phyloP scores from a whole-genome alignment of 1,284 basidiomycete genomes.

The Tranzscheliella williamsii region DNA sequence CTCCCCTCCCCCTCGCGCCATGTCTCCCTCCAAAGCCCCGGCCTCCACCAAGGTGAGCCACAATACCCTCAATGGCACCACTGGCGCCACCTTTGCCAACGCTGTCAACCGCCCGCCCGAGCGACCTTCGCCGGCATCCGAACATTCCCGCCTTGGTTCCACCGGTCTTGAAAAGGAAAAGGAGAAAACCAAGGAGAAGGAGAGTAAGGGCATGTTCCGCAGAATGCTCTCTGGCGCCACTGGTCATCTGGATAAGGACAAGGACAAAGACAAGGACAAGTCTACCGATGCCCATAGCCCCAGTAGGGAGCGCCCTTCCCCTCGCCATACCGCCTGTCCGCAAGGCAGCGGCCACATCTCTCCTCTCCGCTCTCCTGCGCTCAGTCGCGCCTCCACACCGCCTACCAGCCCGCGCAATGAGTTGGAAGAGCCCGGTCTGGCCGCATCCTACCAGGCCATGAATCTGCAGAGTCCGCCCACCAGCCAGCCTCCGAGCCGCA shows the following conservation, averaged over 20 bases:
- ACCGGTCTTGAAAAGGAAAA: constrained; percentile 1
- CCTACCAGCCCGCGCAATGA: constrained; percentile 45
- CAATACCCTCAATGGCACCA: constrained; percentile 14
- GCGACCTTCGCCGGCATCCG: neutral
- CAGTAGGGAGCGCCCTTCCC: constrained; percentile 23
- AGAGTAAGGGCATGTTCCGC: constrained; percentile 51
- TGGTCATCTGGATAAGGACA: constrained; percentile 24
- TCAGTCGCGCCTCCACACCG: constrained; percentile 36
- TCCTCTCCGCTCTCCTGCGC: constrained; percentile 33
- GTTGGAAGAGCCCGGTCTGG: constrained; percentile 31
- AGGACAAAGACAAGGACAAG: constrained; percentile 2
- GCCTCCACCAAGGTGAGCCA: constrained; percentile 41
- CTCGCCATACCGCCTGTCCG: constrained; percentile 17
- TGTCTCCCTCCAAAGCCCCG: constrained; percentile 43
- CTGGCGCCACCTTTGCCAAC: constrained; percentile 7
- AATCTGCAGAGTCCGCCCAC: constrained; percentile 34
- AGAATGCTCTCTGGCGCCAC: constrained; percentile 52
- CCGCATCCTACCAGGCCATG: constrained; percentile 36
- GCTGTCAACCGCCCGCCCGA: constrained; percentile 2
- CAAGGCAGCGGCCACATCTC: constrained; percentile 36
- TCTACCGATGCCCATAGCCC: constrained; percentile 10
- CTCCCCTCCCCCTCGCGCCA: constrained; percentile 45
- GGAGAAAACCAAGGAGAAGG: constrained; percentile 48
- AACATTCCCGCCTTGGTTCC: neutral
- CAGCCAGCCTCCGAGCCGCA: constrained; percentile 48